phyloP scores from a whole-genome alignment of 148 eudicot species.

The Rheum nobile region DNA sequence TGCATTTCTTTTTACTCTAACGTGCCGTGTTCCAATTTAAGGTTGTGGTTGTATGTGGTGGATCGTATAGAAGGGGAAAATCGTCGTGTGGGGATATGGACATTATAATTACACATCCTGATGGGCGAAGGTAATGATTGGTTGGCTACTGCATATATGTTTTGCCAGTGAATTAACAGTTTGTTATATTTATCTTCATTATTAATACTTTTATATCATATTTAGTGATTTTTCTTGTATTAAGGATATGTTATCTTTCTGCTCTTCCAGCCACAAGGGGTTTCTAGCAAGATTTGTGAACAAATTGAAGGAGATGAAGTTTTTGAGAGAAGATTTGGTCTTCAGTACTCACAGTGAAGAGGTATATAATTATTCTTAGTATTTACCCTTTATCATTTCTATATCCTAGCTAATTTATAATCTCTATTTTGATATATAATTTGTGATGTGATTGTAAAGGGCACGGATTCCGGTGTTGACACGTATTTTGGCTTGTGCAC shows the following conservation, averaged over 20 bases:
- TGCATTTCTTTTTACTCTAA: constrained; percentile 9
- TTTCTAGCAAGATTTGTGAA: constrained; percentile 68
- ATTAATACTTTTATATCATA: not conserved
- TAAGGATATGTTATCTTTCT: not conserved
- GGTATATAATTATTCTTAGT: constrained; percentile 24
- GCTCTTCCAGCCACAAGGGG: constrained; percentile 65
- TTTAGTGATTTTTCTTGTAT: not conserved
- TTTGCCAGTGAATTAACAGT: not conserved
- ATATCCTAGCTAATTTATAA: not conserved
- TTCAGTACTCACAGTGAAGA: constrained; percentile 84
- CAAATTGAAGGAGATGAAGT: constrained; percentile 68
- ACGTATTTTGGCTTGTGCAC: constrained; percentile 94
- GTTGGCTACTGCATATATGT: not conserved
- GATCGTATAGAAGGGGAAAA: constrained; percentile 96
- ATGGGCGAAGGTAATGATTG: constrained; percentile 63
- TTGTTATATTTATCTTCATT: not conserved
- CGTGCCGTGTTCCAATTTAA: constrained; percentile 14
- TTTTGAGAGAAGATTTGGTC: constrained; percentile 78
- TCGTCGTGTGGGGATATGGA: constrained; percentile 94
- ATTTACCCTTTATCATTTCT: not conserved
- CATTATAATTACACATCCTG: constrained; percentile 84
- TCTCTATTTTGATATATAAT: not conserved
- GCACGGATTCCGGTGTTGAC: constrained; percentile 82
- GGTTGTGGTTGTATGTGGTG: constrained; percentile 76
- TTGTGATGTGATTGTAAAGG: constrained; percentile 25